These are phyloP conservation scores for Microbotryum scabiosae DNA, from an alignment of 1,284 basidiomycete species.

Conservation along the genomic window DNA sequence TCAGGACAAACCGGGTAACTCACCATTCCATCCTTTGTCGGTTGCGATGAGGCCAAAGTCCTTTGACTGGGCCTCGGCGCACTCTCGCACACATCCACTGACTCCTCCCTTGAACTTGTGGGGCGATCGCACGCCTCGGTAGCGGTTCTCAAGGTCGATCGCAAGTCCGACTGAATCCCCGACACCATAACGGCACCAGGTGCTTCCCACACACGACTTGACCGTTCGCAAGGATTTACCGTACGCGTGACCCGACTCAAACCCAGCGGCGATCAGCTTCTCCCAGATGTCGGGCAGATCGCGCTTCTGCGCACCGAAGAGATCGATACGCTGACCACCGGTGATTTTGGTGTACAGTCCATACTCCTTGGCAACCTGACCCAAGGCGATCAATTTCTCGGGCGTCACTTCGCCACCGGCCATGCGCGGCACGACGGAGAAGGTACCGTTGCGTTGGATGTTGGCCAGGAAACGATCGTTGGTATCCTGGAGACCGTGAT, in stretches of 20 bases:
- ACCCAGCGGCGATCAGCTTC: slow-evolving; percentile 52
- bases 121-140: slow-evolving; percentile 58
- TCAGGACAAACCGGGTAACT: slow-evolving; percentile 20
- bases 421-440: slow-evolving; percentile 63
- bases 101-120: slow-evolving; percentile 74
- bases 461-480: slow-evolving; percentile 57
- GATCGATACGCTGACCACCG: slow-evolving; percentile 56
- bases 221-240: slow-evolving; percentile 54
- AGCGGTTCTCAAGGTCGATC: slow-evolving; percentile 62
- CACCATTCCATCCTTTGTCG: slow-evolving; percentile 64
- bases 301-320: slow-evolving; percentile 65
- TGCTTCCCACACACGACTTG: slow-evolving; percentile 53
- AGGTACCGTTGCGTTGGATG: slow-evolving; percentile 66
- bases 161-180: slow-evolving; percentile 68
- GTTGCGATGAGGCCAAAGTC: slow-evolving; percentile 73
- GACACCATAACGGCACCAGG: slow-evolving; percentile 66
- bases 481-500: slow-evolving; percentile 57
- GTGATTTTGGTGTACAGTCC: slow-evolving; percentile 61
- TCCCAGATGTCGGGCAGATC: slow-evolving; percentile 72
- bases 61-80: slow-evolving; percentile 65
- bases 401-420: slow-evolving; percentile 62
- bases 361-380: slow-evolving; percentile 61
- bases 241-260: slow-evolving; percentile 69
- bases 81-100: slow-evolving; percentile 63
- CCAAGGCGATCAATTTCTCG: slow-evolving; percentile 60